Evolutionary conservation across 768 basidiomycete species (phyloP), one percentile per base, ranked within the genome.

Genomic region (Cystobasidium onofrii): DNA sequence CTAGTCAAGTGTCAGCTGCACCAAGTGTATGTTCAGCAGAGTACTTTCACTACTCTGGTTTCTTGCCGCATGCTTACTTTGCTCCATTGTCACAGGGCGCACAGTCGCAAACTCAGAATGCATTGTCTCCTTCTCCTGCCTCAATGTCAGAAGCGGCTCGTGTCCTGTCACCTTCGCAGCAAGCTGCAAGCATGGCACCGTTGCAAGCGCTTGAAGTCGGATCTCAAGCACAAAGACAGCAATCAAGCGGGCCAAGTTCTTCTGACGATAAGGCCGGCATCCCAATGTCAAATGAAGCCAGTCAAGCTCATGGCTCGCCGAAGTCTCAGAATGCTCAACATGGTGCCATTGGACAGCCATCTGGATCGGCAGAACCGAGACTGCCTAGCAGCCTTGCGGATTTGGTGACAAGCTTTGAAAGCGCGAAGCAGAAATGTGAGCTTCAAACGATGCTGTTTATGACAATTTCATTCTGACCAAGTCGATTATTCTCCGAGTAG

Each of bases 341-440:
- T 39, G 43, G 63, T 3, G 36, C 39, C 7, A 41, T 64, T 64
- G 63, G 63, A 25, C 36, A 27, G 33, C 27, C 33, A 15, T 36
- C 65, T 12, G 81, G 81, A 31, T 82, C 80, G 44, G 82, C 41
- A 25, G 18, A 63, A n/a, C 71, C 85, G n/a, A 61, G 79, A 34
- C 50, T 81, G 52, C 92, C 91, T 20, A 90, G 88, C 71, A 91
- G 88, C 31, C 80, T 99, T 80, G 91, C 91, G 13, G 95, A 97
- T 80, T 84, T 99, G 66, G 93, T 97, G 46, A 87, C 89, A 25
- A 92, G 91, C 46, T 98, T 97, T 79, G 95, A 98, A 83, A 89
- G 85, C 57, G 92, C 95, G 54, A 98, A 97, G 83, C 92, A 95
- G 84, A 93, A 96, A 81, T 92, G 94, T 93, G 64, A 65, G 77